These are phyloP conservation scores for Pterocarpus santalinus DNA, from an alignment of 306 rosid species.

Conservation along the genomic window DNA sequence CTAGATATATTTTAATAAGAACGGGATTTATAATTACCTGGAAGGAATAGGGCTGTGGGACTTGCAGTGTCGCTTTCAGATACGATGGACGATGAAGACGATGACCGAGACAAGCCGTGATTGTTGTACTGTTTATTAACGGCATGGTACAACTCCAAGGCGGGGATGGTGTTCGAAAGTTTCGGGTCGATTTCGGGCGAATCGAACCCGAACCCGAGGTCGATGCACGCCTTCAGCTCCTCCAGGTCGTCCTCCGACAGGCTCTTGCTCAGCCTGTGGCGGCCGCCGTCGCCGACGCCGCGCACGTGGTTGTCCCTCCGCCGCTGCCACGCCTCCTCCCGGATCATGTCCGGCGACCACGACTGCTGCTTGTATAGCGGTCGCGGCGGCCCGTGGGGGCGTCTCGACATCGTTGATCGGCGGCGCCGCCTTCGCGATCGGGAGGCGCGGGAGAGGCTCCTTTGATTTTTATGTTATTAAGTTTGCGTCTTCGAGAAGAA, in stretches of 20 bases:
- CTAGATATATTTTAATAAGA: background rate
- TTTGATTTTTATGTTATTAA: too few species aligned
- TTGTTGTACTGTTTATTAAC: slow-evolving; percentile 61
- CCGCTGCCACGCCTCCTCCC: slow-evolving; percentile 85
- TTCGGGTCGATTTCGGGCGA: slow-evolving; percentile 66
- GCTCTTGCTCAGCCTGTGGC: slow-evolving; percentile 55
- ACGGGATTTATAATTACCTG: slow-evolving; percentile 47
- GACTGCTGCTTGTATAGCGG: slow-evolving; percentile 71
- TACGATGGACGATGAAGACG: slow-evolving; percentile 55
- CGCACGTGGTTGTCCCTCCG: slow-evolving; percentile 45
- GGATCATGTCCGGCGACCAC: slow-evolving; percentile 72
- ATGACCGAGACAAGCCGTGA: slow-evolving; percentile 51
- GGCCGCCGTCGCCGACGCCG: background rate
- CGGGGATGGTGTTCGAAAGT: slow-evolving; percentile 65
- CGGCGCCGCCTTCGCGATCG: background rate
- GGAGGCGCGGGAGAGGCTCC: too few species aligned
- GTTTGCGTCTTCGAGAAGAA: background rate
- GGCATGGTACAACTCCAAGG: slow-evolving; percentile 67
- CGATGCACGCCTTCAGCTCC: slow-evolving; percentile 83
- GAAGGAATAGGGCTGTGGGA: slow-evolving; percentile 52
- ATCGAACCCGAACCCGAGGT: slow-evolving; percentile 79
- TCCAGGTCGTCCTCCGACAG: slow-evolving; percentile 73
- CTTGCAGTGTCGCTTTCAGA: slow-evolving; percentile 53
- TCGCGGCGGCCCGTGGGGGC: slow-evolving; percentile 50
- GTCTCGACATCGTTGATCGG: slow-evolving; percentile 47